Base-by-base conservation (phyloP, 176 grass and related monocot genomes). In the Dactylis glomerata region DNA sequence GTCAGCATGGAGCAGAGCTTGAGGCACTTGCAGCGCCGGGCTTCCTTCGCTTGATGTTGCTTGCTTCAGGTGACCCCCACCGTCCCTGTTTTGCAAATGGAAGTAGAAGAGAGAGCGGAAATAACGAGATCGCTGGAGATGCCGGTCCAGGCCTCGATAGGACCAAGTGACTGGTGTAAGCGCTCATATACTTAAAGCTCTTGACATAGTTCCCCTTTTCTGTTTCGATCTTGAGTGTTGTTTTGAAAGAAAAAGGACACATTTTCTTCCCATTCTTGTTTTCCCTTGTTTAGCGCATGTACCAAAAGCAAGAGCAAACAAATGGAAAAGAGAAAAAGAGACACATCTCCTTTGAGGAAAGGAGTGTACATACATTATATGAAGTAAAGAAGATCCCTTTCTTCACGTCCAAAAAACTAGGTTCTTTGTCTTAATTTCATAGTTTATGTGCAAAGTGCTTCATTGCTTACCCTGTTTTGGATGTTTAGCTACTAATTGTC, bases 1-100 rank as follows among this genome's bases (percentile, higher is more conserved):
- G 89, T 95, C 67, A 98, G 96, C 85, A 98, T 98, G 96, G 96
- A 98, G 91, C 96, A 90, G 84, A 98, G 96, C 85, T 80, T 93
- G 85, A 93, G 89, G 87, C 93, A 98, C 79, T 64, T 98, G 77
- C 93, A 98, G 92, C 91, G 85, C 33, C 90, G 96, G 83, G 93
- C 96, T 83, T 95, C 91, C 61, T 90, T 85, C 28, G 64, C 79
- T 16, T 88, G 76, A 88, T 57, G 47, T 44, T 11, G 31, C 36
- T 28, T 31, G 41, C 27, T 56, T 41, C 70, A 68, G 81, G 52
- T 73, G 75, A 55, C 44, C 9, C 3, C 32, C 62, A 67, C 59
- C 51, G 1, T 1, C 24, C 47, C 50, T 79, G 30, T 79, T 86
- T 83, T 88, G 86, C 79, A 16, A 82, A 67, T 75, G 86, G 78